phyloP scores from a whole-genome alignment of 495 filamentous ascomycete species.

The Penicillium coffeae region DNA sequence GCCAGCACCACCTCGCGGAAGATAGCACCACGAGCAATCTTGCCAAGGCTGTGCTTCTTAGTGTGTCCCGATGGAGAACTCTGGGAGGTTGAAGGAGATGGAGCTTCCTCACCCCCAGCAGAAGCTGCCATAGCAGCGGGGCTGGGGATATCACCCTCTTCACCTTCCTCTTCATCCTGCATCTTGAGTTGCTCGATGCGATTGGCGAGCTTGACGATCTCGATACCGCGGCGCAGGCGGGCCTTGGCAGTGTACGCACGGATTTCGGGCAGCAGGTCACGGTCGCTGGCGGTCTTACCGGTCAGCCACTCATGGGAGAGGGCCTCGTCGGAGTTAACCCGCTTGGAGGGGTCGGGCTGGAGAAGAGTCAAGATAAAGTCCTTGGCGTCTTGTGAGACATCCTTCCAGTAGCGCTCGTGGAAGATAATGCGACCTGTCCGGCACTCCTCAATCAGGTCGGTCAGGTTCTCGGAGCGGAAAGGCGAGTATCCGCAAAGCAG shows the following conservation, averaged over 20 bases:
- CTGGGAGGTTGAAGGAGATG: slow-evolving; percentile 10
- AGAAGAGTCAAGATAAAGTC: slow-evolving; percentile 84
- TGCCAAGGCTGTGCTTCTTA: slow-evolving; percentile 66
- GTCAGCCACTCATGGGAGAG: slow-evolving; percentile 86
- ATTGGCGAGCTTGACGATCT: slow-evolving; percentile 94
- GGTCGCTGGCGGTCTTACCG: slow-evolving; percentile 83
- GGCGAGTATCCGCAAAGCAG: slow-evolving; percentile 98
- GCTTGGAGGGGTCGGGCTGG: slow-evolving; percentile 70
- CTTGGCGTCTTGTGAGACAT: slow-evolving; percentile 94
- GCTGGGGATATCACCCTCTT: slow-evolving; percentile 69
- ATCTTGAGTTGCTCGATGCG: slow-evolving; percentile 96
- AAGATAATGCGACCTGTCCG: slow-evolving; percentile 85
- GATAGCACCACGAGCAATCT: slow-evolving; percentile 77
- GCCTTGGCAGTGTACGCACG: slow-evolving; percentile 88
- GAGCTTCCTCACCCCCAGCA: slow-evolving; percentile 9
- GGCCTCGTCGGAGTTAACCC: slow-evolving; percentile 77
- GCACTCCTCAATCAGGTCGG: slow-evolving; percentile 94
- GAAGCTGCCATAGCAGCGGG: slow-evolving; percentile 39
- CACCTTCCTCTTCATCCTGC: slow-evolving; percentile 86
- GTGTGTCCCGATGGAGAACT: slow-evolving; percentile 11
- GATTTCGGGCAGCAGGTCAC: slow-evolving; percentile 97
- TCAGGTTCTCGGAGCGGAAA: slow-evolving; percentile 90
- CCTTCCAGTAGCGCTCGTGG: slow-evolving; percentile 98
- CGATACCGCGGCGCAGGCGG: slow-evolving; percentile 87
- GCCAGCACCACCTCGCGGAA: slow-evolving; percentile 97